Percentiles rank a stretch among this genome's conserved stretches.
These are phyloP conservation scores for Adansonia rubrostipa DNA, from an alignment of 441 rosid species.

Conservation along the genomic window DNA sequence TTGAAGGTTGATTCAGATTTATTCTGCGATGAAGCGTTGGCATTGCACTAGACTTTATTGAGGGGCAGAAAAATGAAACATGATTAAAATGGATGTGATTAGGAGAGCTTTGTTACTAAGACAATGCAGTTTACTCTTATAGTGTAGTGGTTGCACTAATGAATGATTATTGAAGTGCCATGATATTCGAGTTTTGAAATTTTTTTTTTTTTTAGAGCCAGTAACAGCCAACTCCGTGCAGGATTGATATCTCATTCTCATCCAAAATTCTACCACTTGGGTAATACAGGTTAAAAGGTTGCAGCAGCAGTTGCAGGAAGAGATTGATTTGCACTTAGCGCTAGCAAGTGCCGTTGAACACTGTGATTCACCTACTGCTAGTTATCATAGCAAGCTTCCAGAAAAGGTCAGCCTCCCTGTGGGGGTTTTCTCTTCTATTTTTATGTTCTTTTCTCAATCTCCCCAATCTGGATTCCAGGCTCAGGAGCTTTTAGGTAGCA, in stretches of 20 bases:
- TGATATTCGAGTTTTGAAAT: neutral
- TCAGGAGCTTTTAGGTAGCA: slow-evolving; percentile 75
- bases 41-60: neutral
- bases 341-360: slow-evolving; percentile 71
- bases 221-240: slow-evolving; percentile 5
- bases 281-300: slow-evolving; percentile 65
- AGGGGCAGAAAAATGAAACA: neutral
- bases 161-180: neutral
- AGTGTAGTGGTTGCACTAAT: neutral
- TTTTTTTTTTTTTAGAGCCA: neutral
- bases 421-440: slow-evolving; percentile 18
- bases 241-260: slow-evolving; percentile 16
- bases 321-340: slow-evolving; percentile 66
- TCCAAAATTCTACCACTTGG: slow-evolving; percentile 12
- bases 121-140: neutral
- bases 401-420: slow-evolving; percentile 54
- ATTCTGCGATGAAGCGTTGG: neutral
- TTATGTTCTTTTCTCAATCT: slow-evolving; percentile 29
- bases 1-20: slow-evolving; percentile 1
- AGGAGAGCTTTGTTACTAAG: neutral
- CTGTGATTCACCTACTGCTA: slow-evolving; percentile 50
- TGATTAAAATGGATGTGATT: neutral
- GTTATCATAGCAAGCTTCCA: slow-evolving; percentile 66
- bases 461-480: slow-evolving; percentile 49
- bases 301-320: slow-evolving; percentile 79